Evolutionary conservation across 148 eudicot species (phyloP).

Genomic region (Polygonum maritimum): DNA sequence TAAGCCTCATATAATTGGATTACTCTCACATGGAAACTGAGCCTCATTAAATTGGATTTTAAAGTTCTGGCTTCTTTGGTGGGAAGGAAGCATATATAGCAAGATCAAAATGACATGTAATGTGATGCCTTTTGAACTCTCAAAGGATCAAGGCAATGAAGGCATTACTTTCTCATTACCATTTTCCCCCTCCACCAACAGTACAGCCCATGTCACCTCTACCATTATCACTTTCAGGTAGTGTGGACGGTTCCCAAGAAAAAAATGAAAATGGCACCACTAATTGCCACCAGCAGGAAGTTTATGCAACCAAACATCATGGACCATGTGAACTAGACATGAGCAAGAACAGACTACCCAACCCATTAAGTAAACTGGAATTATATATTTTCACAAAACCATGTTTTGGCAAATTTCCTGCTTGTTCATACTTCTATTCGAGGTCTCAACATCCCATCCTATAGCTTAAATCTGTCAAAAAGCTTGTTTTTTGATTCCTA

Average conservation of each 20-base stretch:
- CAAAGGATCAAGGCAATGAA: not conserved
- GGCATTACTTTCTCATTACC: not conserved
- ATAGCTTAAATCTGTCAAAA: not conserved
- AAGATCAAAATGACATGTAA: not conserved
- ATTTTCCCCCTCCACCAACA: not conserved
- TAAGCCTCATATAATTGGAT: not conserved
- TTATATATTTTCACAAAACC: not conserved
- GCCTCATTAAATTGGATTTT: not conserved
- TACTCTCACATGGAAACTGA: not conserved
- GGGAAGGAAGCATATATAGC: not conserved
- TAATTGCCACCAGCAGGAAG: not conserved
- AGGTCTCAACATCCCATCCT: not conserved
- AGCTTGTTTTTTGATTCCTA: not conserved
- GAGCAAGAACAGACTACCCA: not conserved
- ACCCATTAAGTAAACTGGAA: not conserved
- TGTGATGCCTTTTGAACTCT: not conserved
- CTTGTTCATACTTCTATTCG: not conserved
- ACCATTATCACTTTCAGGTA: not conserved
- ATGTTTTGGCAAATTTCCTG: not conserved
- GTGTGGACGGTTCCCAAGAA: not conserved
- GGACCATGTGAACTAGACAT: not conserved
- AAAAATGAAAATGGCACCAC: not conserved
- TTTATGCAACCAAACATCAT: not conserved
- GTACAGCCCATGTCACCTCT: not conserved
- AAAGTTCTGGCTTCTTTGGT: not conserved